A percentile compares a stretch with the other conserved stretches of the same genome.
Conservation (phyloP, 2,329 filamentous ascomycete genomes). For the Fusarium virguliforme region DNA sequence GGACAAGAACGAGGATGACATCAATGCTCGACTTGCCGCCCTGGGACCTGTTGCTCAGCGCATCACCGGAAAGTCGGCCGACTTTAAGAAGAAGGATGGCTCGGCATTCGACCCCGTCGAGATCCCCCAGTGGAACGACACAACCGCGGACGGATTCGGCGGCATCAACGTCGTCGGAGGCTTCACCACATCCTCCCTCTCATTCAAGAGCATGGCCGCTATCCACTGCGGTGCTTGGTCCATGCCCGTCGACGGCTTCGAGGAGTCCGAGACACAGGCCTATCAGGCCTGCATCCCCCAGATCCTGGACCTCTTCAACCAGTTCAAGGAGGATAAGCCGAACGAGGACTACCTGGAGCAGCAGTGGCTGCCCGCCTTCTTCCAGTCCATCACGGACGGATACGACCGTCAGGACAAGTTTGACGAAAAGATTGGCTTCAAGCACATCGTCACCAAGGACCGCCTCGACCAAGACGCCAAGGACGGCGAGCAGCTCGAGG, state of each 20-base stretch:
- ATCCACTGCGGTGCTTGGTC: conserved; percentile 62
- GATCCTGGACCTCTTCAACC: conserved; percentile 54
- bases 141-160: conserved; percentile 51
- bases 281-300: conserved; percentile 64
- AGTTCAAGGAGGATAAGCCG: conserved; percentile 43
- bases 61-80: conserved; percentile 42
- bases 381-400: conserved; percentile 57
- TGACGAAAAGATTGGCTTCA: conserved; percentile 54
- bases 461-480: conserved; percentile 46
- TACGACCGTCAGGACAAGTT: conserved; percentile 57
- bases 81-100: conserved; percentile 47
- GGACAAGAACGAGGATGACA: conserved; percentile 42
- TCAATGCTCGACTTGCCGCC: conserved; percentile 49
- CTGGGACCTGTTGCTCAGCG: conserved; percentile 44
- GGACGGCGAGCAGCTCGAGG: conserved; percentile 41
- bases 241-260: conserved; percentile 59
- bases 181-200: conserved; percentile 61
- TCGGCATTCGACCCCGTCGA: conserved; percentile 48
- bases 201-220: conserved; percentile 61
- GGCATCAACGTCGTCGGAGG: conserved; percentile 61
- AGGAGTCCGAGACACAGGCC: conserved; percentile 59
- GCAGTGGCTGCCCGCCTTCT: conserved; percentile 55
- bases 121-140: conserved; percentile 50
- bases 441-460: conserved; percentile 51
- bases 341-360: conserved; percentile 48